Conservation (phyloP, 179 eudicot genomes). For the Corrigiola litoralis region DNA sequence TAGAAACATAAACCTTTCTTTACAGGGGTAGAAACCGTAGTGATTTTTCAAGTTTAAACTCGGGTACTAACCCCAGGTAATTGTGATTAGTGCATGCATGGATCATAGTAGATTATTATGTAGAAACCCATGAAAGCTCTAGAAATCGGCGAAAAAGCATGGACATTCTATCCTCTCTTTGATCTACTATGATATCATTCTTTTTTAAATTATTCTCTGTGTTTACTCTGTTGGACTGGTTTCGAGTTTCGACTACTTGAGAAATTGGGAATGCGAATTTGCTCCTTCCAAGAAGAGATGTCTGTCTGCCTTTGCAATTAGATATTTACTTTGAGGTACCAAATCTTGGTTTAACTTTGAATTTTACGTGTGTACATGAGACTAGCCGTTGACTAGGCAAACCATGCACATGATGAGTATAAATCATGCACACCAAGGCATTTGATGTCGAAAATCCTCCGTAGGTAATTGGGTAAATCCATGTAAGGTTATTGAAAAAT, state of each 20-base stretch:
- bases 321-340: slow-evolving; percentile 5
- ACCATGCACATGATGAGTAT: too few species aligned
- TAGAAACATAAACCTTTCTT: not conserved
- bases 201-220: slow-evolving; percentile 20
- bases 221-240: slow-evolving; percentile 32
- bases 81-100: slow-evolving; percentile 15
- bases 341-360: not conserved
- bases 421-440: too few species aligned
- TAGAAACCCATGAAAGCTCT: slow-evolving; percentile 2
- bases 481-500: too few species aligned
- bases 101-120: slow-evolving; percentile 5
- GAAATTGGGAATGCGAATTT: slow-evolving; percentile 32
- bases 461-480: too few species aligned
- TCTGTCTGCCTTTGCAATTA: slow-evolving; percentile 20
- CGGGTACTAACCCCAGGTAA: not conserved
- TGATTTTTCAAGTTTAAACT: not conserved
- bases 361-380: slow-evolving; percentile 15
- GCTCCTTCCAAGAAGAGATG: slow-evolving; percentile 28
- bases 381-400: slow-evolving; percentile 10
- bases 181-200: slow-evolving; percentile 10
- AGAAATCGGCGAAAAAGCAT: slow-evolving; percentile 23
- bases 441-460: too few species aligned
- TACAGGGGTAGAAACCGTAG: not conserved
- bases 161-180: slow-evolving; percentile 28
- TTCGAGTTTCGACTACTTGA: slow-evolving; percentile 13